phyloP scores from a whole-genome alignment of 768 basidiomycete genomes.

The Rhodotorula paludigena region DNA sequence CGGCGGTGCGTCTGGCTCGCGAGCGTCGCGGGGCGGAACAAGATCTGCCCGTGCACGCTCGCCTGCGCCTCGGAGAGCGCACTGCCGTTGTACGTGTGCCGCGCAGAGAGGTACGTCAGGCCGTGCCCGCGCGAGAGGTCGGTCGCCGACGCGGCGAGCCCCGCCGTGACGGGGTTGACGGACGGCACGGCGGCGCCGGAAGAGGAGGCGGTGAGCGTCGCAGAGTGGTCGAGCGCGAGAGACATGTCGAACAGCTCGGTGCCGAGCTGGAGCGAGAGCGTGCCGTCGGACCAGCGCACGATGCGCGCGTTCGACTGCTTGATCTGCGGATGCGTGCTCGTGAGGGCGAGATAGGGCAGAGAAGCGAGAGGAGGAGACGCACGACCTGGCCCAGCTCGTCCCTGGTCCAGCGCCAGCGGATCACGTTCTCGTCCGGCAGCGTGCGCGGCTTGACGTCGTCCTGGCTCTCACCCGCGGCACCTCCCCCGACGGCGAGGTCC shows the following conservation, averaged over 20 bases:
- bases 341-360: background rate
- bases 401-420: constrained; percentile 91
- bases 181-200: constrained; percentile 59
- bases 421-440: constrained; percentile 75
- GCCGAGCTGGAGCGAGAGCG: constrained; percentile 81
- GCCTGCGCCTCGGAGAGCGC: constrained; percentile 83
- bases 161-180: constrained; percentile 47
- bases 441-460: constrained; percentile 60
- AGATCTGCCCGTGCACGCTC: constrained; percentile 73
- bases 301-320: constrained; percentile 85
- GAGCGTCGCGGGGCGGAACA: constrained; percentile 80
- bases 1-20: constrained; percentile 83
- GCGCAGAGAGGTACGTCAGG: constrained; percentile 80
- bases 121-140: constrained; percentile 53
- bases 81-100: constrained; percentile 61
- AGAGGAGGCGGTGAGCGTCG: constrained; percentile 43
- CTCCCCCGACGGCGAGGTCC: constrained; percentile 47
- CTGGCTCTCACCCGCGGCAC: constrained; percentile 50
- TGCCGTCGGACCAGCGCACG: constrained; percentile 93
- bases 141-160: constrained; percentile 47
- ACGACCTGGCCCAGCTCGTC: constrained; percentile 71
- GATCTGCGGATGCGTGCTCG: constrained; percentile 51
- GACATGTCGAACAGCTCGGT: constrained; percentile 90
- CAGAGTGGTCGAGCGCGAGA: constrained; percentile 71
- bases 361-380: constrained; percentile 48